Evolutionary conservation across 2,329 filamentous ascomycete species (phyloP).

Genomic region (Aureobasidium melanogenum): DNA sequence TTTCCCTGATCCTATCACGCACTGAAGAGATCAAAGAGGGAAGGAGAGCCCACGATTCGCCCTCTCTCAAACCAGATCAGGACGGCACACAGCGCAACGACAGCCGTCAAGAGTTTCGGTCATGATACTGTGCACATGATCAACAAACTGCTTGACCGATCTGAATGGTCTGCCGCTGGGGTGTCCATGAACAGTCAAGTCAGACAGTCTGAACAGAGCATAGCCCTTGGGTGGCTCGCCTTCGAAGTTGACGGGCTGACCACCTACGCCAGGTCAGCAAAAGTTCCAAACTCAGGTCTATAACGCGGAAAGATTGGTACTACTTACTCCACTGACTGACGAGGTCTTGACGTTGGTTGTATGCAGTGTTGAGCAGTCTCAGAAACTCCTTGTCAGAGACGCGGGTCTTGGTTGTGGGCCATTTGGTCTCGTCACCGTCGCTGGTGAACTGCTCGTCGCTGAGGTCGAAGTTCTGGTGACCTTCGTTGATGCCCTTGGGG

Average conservation of each 20-base stretch:
- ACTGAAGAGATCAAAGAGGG: not conserved
- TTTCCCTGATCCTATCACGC: not conserved
- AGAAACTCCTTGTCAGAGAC: not conserved
- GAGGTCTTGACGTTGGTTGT: not conserved
- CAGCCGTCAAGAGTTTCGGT: not conserved
- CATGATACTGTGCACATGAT: not conserved
- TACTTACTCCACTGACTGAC: not conserved
- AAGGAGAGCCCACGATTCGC: not conserved
- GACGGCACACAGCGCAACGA: not conserved
- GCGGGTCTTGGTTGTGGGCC: not conserved
- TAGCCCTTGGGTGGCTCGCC: not conserved
- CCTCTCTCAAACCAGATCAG: not conserved
- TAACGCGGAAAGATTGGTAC: not conserved
- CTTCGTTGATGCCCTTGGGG: not conserved
- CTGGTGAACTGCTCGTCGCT: not conserved
- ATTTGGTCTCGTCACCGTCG: not conserved
- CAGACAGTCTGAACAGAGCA: not conserved
- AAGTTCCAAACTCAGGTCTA: not conserved
- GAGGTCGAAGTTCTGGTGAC: not conserved
- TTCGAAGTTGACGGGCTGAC: not conserved
- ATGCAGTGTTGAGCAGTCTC: not conserved
- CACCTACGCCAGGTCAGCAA: not conserved
- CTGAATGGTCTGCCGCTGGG: not conserved
- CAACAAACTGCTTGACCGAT: not conserved
- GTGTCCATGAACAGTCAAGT: not conserved